Percentiles rank a stretch among this genome's conserved stretches.
These are phyloP conservation scores for Blastobotrys chiropterorum DNA, from an alignment of 805 yeast genomes.

Conservation along the genomic window DNA sequence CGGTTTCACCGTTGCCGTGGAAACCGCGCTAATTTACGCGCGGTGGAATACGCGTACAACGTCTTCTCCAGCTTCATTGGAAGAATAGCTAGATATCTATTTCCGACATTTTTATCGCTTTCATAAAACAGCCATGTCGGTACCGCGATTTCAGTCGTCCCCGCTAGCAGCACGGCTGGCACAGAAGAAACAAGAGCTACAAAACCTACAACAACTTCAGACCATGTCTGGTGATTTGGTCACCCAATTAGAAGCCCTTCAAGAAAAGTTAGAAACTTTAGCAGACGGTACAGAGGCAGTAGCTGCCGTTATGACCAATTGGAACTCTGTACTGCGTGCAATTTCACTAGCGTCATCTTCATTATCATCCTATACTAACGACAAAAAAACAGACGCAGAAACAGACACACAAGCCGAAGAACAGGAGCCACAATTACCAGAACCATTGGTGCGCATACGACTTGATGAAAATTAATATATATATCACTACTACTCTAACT, in stretches of 20 bases:
- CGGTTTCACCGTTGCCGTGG: neutral
- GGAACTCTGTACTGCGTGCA: slow-evolving; percentile 58
- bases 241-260: slow-evolving; percentile 42
- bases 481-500: neutral
- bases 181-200: slow-evolving; percentile 49
- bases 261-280: slow-evolving; percentile 43
- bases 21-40: neutral
- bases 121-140: slow-evolving; percentile 6
- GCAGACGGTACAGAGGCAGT: slow-evolving; percentile 55
- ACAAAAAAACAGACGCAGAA: slow-evolving; percentile 31
- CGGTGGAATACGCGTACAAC: neutral
- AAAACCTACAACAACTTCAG: slow-evolving; percentile 42
- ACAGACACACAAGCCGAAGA: slow-evolving; percentile 28
- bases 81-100: too few relatives aligned
- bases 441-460: slow-evolving; percentile 27
- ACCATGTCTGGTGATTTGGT: slow-evolving; percentile 42
- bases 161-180: slow-evolving; percentile 20
- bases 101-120: too few relatives aligned
- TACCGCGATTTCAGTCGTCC: neutral
- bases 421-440: slow-evolving; percentile 24
- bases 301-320: slow-evolving; percentile 51
- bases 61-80: neutral
- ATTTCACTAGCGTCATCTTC: slow-evolving; percentile 48
- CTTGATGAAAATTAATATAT: slow-evolving; percentile 24
- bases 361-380: slow-evolving; percentile 37